Conservation (phyloP, 23 red algal species). For the Chondrus crispus region DNA sequence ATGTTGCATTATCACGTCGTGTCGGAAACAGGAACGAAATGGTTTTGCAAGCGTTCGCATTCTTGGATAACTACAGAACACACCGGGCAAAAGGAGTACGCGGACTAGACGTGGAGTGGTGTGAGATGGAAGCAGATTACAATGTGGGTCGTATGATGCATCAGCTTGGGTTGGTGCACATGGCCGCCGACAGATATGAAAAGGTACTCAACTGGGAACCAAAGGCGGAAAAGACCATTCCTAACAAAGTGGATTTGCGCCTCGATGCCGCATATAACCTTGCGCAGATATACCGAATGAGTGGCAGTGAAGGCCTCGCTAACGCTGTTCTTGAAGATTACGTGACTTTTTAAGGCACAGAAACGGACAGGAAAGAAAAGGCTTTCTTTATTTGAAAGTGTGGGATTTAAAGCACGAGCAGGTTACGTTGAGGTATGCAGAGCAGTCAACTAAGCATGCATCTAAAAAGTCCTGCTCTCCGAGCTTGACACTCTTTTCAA, state of each 20-base stretch:
- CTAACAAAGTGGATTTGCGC: conserved; percentile 22
- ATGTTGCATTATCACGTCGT: conserved; percentile 32
- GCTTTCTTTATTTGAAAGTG: too few species aligned
- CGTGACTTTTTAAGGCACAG: not conserved
- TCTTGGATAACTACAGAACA: conserved; percentile 21
- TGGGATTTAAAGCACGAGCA: too few species aligned
- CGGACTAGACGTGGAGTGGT: not conserved
- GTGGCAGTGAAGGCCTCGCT: not conserved
- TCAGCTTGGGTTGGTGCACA: conserved; percentile 68
- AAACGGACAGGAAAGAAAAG: too few species aligned
- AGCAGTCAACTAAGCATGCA: too few species aligned
- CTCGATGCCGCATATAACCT: conserved; percentile 57
- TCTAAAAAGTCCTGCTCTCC: too few species aligned
- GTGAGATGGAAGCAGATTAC: conserved; percentile 74
- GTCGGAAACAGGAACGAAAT: conserved; percentile 51
- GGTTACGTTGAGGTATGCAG: too few species aligned
- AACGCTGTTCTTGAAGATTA: not conserved
- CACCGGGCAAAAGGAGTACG: conserved; percentile 10
- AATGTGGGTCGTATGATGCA: conserved; percentile 78
- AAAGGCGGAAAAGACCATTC: not conserved
- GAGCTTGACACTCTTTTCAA: too few species aligned
- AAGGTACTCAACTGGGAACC: conserved; percentile 37
- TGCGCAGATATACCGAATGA: conserved; percentile 34
- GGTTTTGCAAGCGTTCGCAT: conserved; percentile 38
- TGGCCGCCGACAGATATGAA: conserved; percentile 51